A percentile compares a stretch with the other conserved stretches of the same genome.
Conservation (phyloP, 306 rosid genomes). For the Arachis hypogaea region DNA sequence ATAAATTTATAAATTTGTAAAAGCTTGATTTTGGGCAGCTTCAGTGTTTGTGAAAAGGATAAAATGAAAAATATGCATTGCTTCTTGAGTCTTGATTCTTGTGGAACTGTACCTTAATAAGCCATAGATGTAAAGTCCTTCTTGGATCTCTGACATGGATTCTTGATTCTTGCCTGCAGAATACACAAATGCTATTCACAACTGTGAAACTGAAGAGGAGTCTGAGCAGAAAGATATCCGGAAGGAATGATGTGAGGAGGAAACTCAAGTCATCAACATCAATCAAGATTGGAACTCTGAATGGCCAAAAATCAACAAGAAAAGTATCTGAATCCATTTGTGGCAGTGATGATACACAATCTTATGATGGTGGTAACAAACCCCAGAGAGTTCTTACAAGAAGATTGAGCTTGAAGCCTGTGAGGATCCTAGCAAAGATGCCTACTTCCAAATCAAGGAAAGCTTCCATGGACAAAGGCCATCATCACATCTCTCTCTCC, state of each 20-base stretch:
- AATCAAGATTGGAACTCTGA: conserved; percentile 39
- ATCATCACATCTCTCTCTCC: conserved; percentile 34
- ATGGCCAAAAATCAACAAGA: conserved; percentile 41
- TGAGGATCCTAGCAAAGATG: conserved; percentile 53
- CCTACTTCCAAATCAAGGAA: conserved; percentile 54
- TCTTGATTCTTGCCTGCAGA: conserved; percentile 52
- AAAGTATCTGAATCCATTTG: conserved; percentile 40
- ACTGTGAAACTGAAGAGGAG: conserved; percentile 62
- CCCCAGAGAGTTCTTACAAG: conserved; percentile 50
- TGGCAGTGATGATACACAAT: conserved; percentile 35
- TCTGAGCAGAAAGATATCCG: conserved; percentile 52
- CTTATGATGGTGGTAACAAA: conserved; percentile 44
- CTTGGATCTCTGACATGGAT: too few relatives aligned
- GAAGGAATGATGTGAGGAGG: conserved; percentile 52
- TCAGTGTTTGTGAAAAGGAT: not conserved
- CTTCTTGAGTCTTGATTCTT: too few relatives aligned
- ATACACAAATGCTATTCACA: conserved; percentile 32
- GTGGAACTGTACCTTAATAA: too few relatives aligned
- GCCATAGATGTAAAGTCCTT: too few relatives aligned
- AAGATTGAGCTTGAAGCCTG: conserved; percentile 64
- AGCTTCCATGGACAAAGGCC: conserved; percentile 34
- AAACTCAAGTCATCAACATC: conserved; percentile 52
- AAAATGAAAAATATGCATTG: conserved; percentile 6
- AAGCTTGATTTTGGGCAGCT: conserved; percentile 24
- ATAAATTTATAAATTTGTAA: not conserved